Base-by-base conservation (phyloP, 2,329 filamentous ascomycete species). In the Didymella arachidicola region DNA sequence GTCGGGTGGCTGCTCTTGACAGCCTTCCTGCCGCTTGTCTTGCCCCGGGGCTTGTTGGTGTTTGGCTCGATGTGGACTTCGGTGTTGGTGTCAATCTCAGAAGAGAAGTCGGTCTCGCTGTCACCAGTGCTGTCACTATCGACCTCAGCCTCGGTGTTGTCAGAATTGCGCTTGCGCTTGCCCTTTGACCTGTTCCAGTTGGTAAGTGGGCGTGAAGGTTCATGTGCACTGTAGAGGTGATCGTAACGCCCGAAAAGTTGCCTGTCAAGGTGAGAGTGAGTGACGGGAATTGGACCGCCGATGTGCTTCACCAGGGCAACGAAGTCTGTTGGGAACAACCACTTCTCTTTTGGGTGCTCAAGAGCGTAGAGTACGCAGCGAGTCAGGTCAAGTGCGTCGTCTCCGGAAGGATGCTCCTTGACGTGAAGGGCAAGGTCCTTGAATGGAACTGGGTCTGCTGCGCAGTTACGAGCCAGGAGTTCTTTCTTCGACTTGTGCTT, bases 341-440 rank as follows among this genome's bases (percentile, higher is more conserved):
- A 74, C 8, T 57, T 26, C 41, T 73, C 68, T 1, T 69, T 41
- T 5, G 52, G 48, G 30, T 74, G 57, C 11, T 64, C 41, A 4
- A 70, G 2, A 38, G 63, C 60, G 41, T 72, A 66, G 11, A 60
- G n/a, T 2, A 74, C 63, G 36, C 67, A 71, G 16, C 69, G 67
- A 1, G 69, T 64, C 19, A 75, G 63, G 22, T 75, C 72, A 5
- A 74, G 64, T 1, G 70, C 70, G 41, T 74, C 72, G 25, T 52
- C 11, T 3, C 66, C 68, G 0, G 48, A 48, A 4, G 71, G 72
- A 6, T 70, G 63, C 36, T 61, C 32, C 44, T 69, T 68, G 22
- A 74, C 62, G 19, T 65, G 53, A 4, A 48, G 29, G 0, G 66
- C 68, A 12, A 74, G 64, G 4, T 66, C 59, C n/a, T 66, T 67